Evolutionary conservation across 164 flowering plant genomes (phyloP).

Genomic region (Kalanchoe fedtschenkoi): DNA sequence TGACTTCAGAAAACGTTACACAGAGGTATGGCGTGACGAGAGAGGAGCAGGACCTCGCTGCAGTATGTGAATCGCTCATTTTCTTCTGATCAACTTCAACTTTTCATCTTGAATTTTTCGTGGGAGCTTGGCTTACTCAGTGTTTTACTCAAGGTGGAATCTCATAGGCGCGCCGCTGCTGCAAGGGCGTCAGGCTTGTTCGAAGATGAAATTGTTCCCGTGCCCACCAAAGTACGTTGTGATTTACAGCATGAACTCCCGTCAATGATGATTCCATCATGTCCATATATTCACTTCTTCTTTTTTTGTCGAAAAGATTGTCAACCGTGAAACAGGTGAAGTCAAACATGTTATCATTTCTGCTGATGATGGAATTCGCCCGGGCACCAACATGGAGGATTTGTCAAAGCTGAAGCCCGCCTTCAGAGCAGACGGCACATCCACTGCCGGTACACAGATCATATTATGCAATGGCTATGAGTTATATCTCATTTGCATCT

Average conservation of each 20-base stretch:
- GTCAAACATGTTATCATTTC: constrained; percentile 62
- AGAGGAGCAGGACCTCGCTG: constrained; percentile 92
- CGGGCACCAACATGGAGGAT: constrained; percentile 44
- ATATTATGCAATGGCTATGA: neutral
- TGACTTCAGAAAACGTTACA: constrained; percentile 99
- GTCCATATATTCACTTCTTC: neutral
- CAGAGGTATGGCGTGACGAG: constrained; percentile 80
- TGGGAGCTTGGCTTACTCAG: neutral
- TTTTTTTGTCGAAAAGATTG: constrained; percentile 35
- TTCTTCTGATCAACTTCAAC: neutral
- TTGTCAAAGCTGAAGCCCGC: constrained; percentile 70
- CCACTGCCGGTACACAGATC: constrained; percentile 77
- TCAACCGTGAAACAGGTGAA: constrained; percentile 87
- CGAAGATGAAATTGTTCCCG: constrained; percentile 91
- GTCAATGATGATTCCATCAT: neutral
- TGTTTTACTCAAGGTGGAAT: constrained; percentile 49
- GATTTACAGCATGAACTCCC: neutral
- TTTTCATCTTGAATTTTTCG: neutral
- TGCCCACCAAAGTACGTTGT: constrained; percentile 61
- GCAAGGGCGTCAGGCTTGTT: constrained; percentile 92
- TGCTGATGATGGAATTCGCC: constrained; percentile 92
- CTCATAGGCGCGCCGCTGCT: constrained; percentile 87
- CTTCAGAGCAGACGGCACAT: constrained; percentile 79
- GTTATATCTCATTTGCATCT: neutral
- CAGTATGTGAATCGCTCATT: constrained; percentile 44